Conservation (phyloP, 2,329 filamentous ascomycete species). For the Phialemoniopsis sp. region DNA sequence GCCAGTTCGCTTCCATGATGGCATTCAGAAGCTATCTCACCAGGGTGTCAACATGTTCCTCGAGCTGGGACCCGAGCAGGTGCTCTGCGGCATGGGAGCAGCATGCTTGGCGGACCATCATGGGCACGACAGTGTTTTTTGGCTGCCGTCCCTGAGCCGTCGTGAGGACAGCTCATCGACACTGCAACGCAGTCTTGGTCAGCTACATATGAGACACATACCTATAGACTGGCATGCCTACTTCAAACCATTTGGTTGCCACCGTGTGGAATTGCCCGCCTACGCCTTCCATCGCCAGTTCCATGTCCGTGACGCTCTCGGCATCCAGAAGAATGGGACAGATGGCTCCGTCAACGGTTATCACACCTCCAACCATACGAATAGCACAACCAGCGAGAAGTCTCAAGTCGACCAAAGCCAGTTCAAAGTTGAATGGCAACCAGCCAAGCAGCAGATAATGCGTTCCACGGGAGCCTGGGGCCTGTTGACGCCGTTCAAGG, state of each 20-base stretch:
- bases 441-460: conserved; percentile 3
- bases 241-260: conserved; percentile 18
- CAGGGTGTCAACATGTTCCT: conserved; percentile 20
- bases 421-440: conserved; percentile 13
- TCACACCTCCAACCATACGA: no score
- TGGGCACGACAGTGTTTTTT: conserved; percentile 7
- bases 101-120: conserved; percentile 13
- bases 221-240: conserved; percentile 21
- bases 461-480: conserved; percentile 9
- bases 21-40: conserved; percentile 14
- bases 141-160: conserved; percentile 19
- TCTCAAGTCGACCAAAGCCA: no score
- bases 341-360: no score
- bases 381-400: no score
- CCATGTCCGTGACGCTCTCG: conserved; percentile 5
- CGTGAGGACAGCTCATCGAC: conserved; percentile 7
- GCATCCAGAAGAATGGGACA: no score
- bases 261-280: conserved; percentile 20
- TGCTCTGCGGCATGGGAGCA: conserved; percentile 21
- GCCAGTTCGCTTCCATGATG: conserved; percentile 21
- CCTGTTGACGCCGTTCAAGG: conserved; percentile 7
- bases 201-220: conserved; percentile 18
- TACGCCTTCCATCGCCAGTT: conserved; percentile 22
- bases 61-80: conserved; percentile 20
- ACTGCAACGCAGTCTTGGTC: conserved; percentile 14